These are phyloP conservation scores for Serendipita sp. DNA, from an alignment of 768 basidiomycete species.

Conservation along the genomic window DNA sequence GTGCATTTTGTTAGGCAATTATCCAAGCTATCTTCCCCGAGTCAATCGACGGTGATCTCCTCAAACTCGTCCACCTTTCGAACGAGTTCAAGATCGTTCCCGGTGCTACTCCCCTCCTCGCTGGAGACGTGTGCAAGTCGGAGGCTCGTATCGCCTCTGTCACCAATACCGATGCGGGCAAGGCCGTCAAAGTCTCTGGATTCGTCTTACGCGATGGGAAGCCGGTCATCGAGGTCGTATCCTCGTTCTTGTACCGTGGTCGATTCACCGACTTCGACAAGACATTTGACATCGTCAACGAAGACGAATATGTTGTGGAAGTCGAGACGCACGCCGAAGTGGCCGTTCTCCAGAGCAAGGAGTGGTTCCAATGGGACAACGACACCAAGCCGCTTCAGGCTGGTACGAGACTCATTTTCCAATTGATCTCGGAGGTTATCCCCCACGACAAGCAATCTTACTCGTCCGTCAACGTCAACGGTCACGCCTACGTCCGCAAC, in stretches of 20 bases:
- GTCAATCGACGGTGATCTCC: slow-evolving; percentile 80
- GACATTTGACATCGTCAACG: slow-evolving; percentile 86
- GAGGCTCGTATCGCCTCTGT: slow-evolving; percentile 83
- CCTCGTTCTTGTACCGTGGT: slow-evolving; percentile 93
- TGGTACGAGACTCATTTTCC: slow-evolving; percentile 81
- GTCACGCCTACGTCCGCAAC: slow-evolving; percentile 75
- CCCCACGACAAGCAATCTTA: slow-evolving; percentile 86
- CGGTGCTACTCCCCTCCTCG: slow-evolving; percentile 58
- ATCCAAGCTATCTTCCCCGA: slow-evolving; percentile 96
- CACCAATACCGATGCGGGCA: slow-evolving; percentile 79
- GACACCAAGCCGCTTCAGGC: slow-evolving; percentile 58
- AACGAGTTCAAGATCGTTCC: slow-evolving; percentile 89
- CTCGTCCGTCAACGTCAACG: slow-evolving; percentile 63
- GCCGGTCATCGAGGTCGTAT: slow-evolving; percentile 84
- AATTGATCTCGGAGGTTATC: slow-evolving; percentile 65
- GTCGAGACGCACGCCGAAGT: slow-evolving; percentile 62
- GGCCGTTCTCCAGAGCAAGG: slow-evolving; percentile 89
- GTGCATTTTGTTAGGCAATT: no score
- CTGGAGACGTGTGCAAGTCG: slow-evolving; percentile 79
- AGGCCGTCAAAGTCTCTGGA: slow-evolving; percentile 83
- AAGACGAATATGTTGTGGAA: slow-evolving; percentile 73
- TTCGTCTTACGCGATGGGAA: slow-evolving; percentile 59
- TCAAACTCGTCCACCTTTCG: slow-evolving; percentile 92
- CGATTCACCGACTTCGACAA: slow-evolving; percentile 86
- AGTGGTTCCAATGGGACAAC: slow-evolving; percentile 96